These are phyloP conservation scores for Fusarium oligoseptatum DNA, from an alignment of 2,329 filamentous ascomycete genomes.

Conservation along the genomic window DNA sequence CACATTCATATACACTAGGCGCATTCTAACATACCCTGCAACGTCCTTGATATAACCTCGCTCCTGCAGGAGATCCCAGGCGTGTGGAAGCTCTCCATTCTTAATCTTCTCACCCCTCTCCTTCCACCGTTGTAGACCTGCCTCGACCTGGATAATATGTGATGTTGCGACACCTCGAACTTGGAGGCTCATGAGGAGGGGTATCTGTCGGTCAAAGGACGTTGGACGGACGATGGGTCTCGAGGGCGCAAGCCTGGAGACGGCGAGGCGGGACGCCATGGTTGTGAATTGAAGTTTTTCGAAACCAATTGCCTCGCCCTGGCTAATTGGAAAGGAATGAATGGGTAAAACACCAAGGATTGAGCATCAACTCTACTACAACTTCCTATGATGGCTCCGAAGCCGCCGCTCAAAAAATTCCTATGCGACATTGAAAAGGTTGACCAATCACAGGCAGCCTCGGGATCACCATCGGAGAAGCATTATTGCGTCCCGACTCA, in stretches of 20 bases:
- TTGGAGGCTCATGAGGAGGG: slow-evolving; percentile 42
- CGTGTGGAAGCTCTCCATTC: slow-evolving; percentile 63
- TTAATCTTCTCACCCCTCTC: slow-evolving; percentile 61
- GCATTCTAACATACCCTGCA: slow-evolving; percentile 70
- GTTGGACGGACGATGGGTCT: slow-evolving; percentile 41
- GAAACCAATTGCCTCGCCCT: background rate
- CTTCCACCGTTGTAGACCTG: slow-evolving; percentile 63
- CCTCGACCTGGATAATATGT: slow-evolving; percentile 58
- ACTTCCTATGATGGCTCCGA: slow-evolving; percentile 21
- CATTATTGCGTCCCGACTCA: slow-evolving; percentile 46
- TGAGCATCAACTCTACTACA: slow-evolving; percentile 15
- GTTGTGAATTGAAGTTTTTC: background rate
- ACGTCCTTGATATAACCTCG: slow-evolving; percentile 81
- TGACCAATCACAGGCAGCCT: slow-evolving; percentile 48
- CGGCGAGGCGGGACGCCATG: slow-evolving; percentile 48
- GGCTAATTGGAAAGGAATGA: background rate
- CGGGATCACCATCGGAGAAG: slow-evolving; percentile 26
- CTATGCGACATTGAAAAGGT: slow-evolving; percentile 38
- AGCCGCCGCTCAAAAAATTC: slow-evolving; percentile 43
- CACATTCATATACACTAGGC: background rate
- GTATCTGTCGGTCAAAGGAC: slow-evolving; percentile 40
- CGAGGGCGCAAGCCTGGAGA: slow-evolving; percentile 44
- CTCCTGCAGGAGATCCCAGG: slow-evolving; percentile 76
- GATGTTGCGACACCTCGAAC: slow-evolving; percentile 56
- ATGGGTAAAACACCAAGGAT: background rate